A percentile compares a stretch with the other conserved stretches of the same genome.
These are phyloP conservation scores for Quercus lobata DNA, from an alignment of 331 rosid species.

Conservation along the genomic window DNA sequence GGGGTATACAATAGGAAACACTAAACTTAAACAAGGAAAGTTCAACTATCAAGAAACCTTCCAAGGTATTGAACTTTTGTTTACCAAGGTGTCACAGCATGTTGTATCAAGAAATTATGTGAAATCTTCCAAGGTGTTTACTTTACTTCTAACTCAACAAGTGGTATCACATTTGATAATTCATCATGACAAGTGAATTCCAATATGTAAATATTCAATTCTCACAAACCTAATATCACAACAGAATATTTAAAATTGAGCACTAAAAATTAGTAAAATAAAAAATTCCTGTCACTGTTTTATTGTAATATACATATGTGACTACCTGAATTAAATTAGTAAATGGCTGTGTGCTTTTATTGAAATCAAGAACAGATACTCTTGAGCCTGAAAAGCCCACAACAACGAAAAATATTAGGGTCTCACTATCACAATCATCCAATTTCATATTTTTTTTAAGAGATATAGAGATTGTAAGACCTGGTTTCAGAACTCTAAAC, in stretches of 20 bases:
- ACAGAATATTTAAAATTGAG: background rate
- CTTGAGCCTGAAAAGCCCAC: conserved; percentile 51
- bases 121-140: too few relatives aligned
- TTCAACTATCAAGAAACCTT: too few relatives aligned
- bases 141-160: too few relatives aligned
- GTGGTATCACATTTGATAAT: too few relatives aligned
- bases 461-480: conserved; percentile 20
- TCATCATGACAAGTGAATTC: too few relatives aligned
- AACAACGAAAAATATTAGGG: background rate
- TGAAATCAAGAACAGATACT: conserved; percentile 74
- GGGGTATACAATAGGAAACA: too few relatives aligned
- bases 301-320: background rate
- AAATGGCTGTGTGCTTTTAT: conserved; percentile 55
- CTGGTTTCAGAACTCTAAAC: conserved; percentile 67
- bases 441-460: background rate
- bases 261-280: background rate
- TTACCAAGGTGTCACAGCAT: too few relatives aligned
- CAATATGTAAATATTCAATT: too few relatives aligned
- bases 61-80: too few relatives aligned
- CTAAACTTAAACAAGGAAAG: too few relatives aligned
- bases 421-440: conserved; percentile 2
- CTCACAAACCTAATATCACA: too few relatives aligned
- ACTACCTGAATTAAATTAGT: conserved; percentile 57
- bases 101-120: too few relatives aligned
- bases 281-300: background rate